Base-by-base conservation (phyloP, 805 yeast species). In the Kodamaea nitidulidarum region DNA sequence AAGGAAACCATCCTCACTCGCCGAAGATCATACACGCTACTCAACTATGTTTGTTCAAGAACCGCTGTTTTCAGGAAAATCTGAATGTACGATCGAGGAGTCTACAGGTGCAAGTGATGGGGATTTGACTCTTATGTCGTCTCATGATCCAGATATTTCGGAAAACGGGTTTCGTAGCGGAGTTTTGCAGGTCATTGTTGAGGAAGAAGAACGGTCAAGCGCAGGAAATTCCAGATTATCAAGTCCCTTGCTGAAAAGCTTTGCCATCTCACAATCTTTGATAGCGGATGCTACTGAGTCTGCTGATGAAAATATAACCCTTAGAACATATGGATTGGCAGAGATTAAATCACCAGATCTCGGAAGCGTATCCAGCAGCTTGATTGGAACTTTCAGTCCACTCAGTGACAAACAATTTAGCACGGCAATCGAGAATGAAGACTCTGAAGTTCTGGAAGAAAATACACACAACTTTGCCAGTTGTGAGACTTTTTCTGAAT, bases 51-150 rank as follows among this genome's bases (percentile, higher is more conserved):
- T 8, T 12, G 15, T 30, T 6, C 20, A 30, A 9, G 32, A 30
- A 7, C 6, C 21, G 6, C 14, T 30, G n/a, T 12, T 14, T 3
- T 11, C 24, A 5, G 38, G 27, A 7, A 32, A 35, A 6, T 16
- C 26, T n/a, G 38, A n/a, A n/a, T n/a, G n/a, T n/a, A n/a, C 7
- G 17, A n/a, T 17, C 7, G 32, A 32, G 12, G 36, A 27, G 11
- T 35, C 32, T 14, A 32, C 27, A 11, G 17, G 15, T 3, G 38
- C 26, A 11, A 16, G 26, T 11, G 31, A 35, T 25, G 27, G n/a
- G 5, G 27, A 25, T 10, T 25, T 25, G n/a, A 25, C 27, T 4
- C 7, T 6, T 4, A 25, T 25, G 27, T 10, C 27, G 27, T n/a
- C n/a, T 6, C 27, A 25, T n/a, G 10, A n/a, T 27, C 31, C 31